Base-by-base conservation (phyloP, 345 rosid species). In the Salix udensis region DNA sequence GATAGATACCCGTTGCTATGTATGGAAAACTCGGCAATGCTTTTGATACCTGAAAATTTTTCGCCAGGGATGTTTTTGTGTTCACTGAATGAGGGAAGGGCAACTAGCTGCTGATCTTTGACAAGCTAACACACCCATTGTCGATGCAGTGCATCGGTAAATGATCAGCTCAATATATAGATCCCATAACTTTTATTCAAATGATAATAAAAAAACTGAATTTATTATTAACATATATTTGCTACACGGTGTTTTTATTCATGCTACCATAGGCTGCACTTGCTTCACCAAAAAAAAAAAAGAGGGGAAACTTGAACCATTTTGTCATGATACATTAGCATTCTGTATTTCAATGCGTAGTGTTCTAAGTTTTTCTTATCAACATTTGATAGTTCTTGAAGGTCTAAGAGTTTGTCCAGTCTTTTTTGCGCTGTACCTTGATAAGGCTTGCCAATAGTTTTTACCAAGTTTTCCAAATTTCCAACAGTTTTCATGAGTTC, bases 261-360 rank as follows among this genome's bases (percentile, higher is more conserved):
- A 30, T 34, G 2, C 21, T 50, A 8, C 4, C 5, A 66, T 34
- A 18, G 34, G 6, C 23, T 19, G 34, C 71, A 13, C 8, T 6
- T 26, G 6, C 1, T 31, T 34, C 16, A 2, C 10, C 4, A 48
- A 44, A 37, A 21, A 9, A 21, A 9, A 24, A 72, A 4, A 7
- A 0, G 62, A 3, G 28, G 28, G 64, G 23, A 23, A 23, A 10
- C 13, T 42, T 3, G 26, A 42, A 2, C 12, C 5, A 67, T 30
- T 1, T 18, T 68, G 78, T 87, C 66, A 84, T 60, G 81, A 88
- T 66, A 88, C 88, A 83, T 96, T 97, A 79, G 89, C 83, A 78
- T 96, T 96, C 80, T 92, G 92, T 31, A 93, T 96, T 69, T 93
- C 98, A 53, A 86, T 84, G 86, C 77, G 91, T 24, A 96, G 80